Percentiles rank a stretch among this genome's conserved stretches.
phyloP scores from a whole-genome alignment of 2,329 filamentous ascomycete species.

The Hymenoscyphus repandus region DNA sequence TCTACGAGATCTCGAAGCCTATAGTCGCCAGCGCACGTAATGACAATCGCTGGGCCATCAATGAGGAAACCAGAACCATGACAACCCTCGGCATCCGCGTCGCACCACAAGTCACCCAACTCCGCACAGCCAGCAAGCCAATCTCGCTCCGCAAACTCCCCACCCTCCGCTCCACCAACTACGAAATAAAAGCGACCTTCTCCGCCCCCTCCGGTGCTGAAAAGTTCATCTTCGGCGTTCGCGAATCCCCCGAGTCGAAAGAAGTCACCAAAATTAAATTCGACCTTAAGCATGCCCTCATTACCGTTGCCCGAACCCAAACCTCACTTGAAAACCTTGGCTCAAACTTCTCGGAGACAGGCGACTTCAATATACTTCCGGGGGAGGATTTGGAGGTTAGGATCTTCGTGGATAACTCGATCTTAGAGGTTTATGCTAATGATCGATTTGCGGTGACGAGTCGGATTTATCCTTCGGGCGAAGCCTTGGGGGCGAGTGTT shows the following conservation, averaged over 20 bases:
- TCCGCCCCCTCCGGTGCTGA: slow-evolving; percentile 8
- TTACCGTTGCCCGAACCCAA: slow-evolving; percentile 13
- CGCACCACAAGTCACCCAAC: slow-evolving; percentile 14
- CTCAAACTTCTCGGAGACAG: slow-evolving; percentile 4
- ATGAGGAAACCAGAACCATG: slow-evolving; percentile 13
- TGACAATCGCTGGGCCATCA: slow-evolving; percentile 12
- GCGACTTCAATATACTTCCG: slow-evolving; percentile 11
- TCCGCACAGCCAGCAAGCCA: background rate
- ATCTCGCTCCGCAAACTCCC: slow-evolving; percentile 1
- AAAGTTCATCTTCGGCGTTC: slow-evolving; percentile 17
- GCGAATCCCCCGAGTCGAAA: slow-evolving; percentile 5
- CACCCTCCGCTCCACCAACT: slow-evolving; percentile 10
- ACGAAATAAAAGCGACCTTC: slow-evolving; percentile 14
- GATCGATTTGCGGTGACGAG: slow-evolving; percentile 19
- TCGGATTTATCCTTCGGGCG: slow-evolving; percentile 18
- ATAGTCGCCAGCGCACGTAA: slow-evolving; percentile 1
- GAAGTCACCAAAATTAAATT: slow-evolving; percentile 20
- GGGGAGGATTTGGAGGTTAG: slow-evolving; percentile 14
- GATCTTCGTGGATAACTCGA: slow-evolving; percentile 17
- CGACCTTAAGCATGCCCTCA: slow-evolving; percentile 7
- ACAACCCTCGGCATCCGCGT: slow-evolving; percentile 17
- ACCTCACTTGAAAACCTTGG: slow-evolving; percentile 15
- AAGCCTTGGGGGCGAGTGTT: slow-evolving; percentile 11
- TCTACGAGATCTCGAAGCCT: slow-evolving; percentile 18
- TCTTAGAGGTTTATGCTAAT: slow-evolving; percentile 21